Base-by-base conservation (phyloP, 495 filamentous ascomycete species). In the Penicillium simplicissimum region DNA sequence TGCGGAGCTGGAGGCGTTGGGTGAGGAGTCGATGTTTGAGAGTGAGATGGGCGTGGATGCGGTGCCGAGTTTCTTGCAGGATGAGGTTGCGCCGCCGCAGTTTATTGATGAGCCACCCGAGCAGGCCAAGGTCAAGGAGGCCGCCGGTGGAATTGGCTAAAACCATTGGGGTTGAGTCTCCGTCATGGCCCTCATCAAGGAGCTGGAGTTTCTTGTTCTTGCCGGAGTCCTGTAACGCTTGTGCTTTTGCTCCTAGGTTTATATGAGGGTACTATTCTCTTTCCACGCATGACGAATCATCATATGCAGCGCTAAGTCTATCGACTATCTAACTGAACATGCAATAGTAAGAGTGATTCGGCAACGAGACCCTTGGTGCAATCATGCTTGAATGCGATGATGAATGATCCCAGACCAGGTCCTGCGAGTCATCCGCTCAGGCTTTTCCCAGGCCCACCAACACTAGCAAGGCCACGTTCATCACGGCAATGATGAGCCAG, bases 1-100 rank as follows among this genome's bases (percentile, higher is more conserved):
- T 76, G 96, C 96, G 4, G 95, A 98, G 79, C 78, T 98, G 65
- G 95, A 99, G 79, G 91, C 93, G 31, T 78, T 99, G 23, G 93
- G 94, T 8, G 91, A 93, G 62, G 95, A 99, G 77, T 87, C 89
- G 14, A 89, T 97, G 78, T 81, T 93, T 58, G 84, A 87, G 61
- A 77, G 83, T 47, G 79, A 77, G 37, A 81, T 85, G 55, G 83
- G 80, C 17, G 84, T 85, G 52, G 81, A 80, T 19, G 85, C 85
- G 23, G 79, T 94, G 63, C 96, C 96, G 9, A 88, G 88, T 61
- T 98, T 95, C 77, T 83, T 98, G 82, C 83, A 91, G 71, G 93
- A 96, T 69, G 93, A 93, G 64, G 81, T 84, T 40, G 79, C 72
- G 69, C 85, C 89, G 33, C 95, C 95, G 31, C 86, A 91, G 49